Conservation (phyloP, 176 grass and related monocot genomes). For the Bothriochloa decipiens region DNA sequence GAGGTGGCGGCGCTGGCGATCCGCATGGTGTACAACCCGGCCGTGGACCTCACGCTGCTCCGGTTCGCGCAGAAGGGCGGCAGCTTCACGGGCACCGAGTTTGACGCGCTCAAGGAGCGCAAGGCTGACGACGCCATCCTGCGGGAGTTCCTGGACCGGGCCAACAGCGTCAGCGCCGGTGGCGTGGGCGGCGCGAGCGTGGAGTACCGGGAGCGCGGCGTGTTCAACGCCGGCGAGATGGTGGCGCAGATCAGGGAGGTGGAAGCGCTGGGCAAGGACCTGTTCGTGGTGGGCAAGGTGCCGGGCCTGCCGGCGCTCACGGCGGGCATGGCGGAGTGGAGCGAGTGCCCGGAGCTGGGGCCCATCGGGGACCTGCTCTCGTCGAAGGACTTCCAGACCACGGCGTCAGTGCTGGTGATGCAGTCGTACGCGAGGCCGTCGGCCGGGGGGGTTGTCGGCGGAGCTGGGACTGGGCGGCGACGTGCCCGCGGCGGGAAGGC, state of each 20-base stretch:
- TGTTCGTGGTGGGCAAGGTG: slow-evolving; percentile 63
- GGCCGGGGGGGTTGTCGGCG: neutral
- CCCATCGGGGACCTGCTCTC: slow-evolving; percentile 72
- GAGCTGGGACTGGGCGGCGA: slow-evolving; percentile 20
- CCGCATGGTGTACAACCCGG: slow-evolving; percentile 66
- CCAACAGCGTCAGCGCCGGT: neutral
- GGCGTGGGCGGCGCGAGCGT: slow-evolving; percentile 11
- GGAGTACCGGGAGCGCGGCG: slow-evolving; percentile 54
- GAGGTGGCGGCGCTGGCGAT: slow-evolving; percentile 61
- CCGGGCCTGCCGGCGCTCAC: slow-evolving; percentile 53
- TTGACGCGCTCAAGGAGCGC: slow-evolving; percentile 50
- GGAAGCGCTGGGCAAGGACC: slow-evolving; percentile 52
- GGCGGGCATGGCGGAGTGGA: slow-evolving; percentile 72
- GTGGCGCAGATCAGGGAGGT: slow-evolving; percentile 52
- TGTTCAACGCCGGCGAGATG: slow-evolving; percentile 64
- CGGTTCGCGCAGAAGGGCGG: slow-evolving; percentile 53
- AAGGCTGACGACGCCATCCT: slow-evolving; percentile 57
- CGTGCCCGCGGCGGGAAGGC: neutral
- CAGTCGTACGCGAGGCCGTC: slow-evolving; percentile 44
- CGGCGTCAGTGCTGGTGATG: slow-evolving; percentile 64
- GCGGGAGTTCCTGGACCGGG: slow-evolving; percentile 45
- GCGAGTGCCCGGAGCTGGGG: slow-evolving; percentile 82
- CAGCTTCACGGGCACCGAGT: slow-evolving; percentile 30
- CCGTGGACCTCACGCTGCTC: slow-evolving; percentile 51
- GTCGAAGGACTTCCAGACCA: slow-evolving; percentile 63